Conservation (phyloP, 306 rosid species). For the Sindora glabra region DNA sequence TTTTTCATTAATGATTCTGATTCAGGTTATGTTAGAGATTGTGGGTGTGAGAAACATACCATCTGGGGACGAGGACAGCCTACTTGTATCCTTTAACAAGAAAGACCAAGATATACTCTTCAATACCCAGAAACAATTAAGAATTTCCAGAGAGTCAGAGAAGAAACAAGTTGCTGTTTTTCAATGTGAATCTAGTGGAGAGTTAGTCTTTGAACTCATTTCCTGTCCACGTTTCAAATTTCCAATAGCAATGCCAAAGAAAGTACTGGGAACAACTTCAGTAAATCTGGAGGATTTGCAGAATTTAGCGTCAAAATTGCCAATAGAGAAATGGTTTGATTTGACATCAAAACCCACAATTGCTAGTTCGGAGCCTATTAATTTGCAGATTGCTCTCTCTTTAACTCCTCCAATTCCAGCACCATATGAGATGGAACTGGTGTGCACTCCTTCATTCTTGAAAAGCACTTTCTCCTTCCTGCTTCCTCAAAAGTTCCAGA, state of each 20-base stretch:
- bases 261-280: conserved; percentile 25
- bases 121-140: conserved; percentile 7
- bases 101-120: conserved; percentile 19
- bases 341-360: conserved; percentile 4
- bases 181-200: conserved; percentile 31
- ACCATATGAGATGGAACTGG: conserved; percentile 14
- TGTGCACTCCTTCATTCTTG: neutral
- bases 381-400: conserved; percentile 24
- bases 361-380: conserved; percentile 9
- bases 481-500: conserved; percentile 4
- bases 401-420: conserved; percentile 26
- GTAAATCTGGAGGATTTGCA: conserved; percentile 18
- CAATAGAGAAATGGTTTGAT: conserved; percentile 32
- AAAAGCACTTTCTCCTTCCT: conserved; percentile 1
- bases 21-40: conserved; percentile 43
- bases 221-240: conserved; percentile 10
- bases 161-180: conserved; percentile 31
- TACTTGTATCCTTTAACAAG: conserved; percentile 23
- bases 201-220: conserved; percentile 26
- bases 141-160: conserved; percentile 17
- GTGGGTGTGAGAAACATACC: conserved; percentile 33
- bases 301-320: conserved; percentile 19
- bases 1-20: neutral
- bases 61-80: conserved; percentile 1
- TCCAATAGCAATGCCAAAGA: neutral